A percentile compares a stretch with the other conserved stretches of the same genome.
Conservation (phyloP, 2,329 filamentous ascomycete species). For the Akanthomyces lecanii region DNA sequence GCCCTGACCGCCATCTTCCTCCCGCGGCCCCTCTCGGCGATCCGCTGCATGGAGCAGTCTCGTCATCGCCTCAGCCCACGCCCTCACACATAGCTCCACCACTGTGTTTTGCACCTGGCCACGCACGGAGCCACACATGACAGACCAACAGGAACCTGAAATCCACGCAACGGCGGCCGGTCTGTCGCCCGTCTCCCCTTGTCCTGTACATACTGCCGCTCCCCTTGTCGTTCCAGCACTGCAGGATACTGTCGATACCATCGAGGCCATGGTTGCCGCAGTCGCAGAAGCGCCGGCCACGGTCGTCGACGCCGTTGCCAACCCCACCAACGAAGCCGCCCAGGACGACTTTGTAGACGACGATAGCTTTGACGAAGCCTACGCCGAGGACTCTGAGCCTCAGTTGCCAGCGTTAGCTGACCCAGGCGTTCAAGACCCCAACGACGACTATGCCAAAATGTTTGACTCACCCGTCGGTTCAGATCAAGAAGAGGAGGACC, state of each 20-base stretch:
- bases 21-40: not conserved
- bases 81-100: slow-evolving; percentile 15
- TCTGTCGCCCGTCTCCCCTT: slow-evolving; percentile 49
- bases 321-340: slow-evolving; percentile 31
- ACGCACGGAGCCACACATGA: slow-evolving; percentile 8
- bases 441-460: slow-evolving; percentile 49
- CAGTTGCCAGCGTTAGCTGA: slow-evolving; percentile 26
- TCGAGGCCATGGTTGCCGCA: slow-evolving; percentile 43
- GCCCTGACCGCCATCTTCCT: not conserved
- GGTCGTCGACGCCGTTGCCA: slow-evolving; percentile 27
- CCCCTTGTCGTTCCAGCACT: slow-evolving; percentile 46
- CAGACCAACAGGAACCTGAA: slow-evolving; percentile 36
- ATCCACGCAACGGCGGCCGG: slow-evolving; percentile 47
- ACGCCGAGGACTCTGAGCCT: slow-evolving; percentile 36
- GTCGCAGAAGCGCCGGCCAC: slow-evolving; percentile 29
- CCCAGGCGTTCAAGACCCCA: slow-evolving; percentile 28
- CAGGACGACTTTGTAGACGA: slow-evolving; percentile 39
- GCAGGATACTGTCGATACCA: slow-evolving; percentile 48
- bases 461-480: slow-evolving; percentile 45
- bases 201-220: slow-evolving; percentile 43
- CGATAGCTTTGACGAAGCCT: slow-evolving; percentile 46
- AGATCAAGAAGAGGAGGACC: slow-evolving; percentile 32
- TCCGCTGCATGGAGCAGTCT: slow-evolving; percentile 9
- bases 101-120: not conserved
- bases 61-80: not conserved